Evolutionary conservation across 352 stramenopile species (phyloP).

Genomic region (Globisporangium apiculatum): DNA sequence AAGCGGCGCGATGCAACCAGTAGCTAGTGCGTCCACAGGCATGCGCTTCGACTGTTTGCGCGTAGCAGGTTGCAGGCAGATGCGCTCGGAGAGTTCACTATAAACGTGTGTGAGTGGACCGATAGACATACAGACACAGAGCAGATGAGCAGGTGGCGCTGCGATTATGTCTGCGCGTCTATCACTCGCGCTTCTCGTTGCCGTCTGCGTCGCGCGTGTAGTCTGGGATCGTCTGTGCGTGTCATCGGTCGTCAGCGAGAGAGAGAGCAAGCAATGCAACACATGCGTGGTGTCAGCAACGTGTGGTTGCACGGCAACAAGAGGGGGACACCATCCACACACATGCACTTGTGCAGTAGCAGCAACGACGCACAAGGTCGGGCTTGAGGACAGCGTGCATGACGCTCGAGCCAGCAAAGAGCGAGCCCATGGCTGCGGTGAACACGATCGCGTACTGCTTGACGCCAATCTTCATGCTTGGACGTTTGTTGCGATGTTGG

Average conservation of each 20-base stretch:
- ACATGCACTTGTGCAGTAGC: too few relatives aligned
- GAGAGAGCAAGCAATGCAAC: too few relatives aligned
- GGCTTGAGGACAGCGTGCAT: slow-evolving; percentile 83
- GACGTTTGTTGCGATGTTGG: neutral
- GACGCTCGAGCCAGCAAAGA: slow-evolving; percentile 77
- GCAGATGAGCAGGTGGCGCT: too few relatives aligned
- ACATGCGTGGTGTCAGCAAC: neutral
- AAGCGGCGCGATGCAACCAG: slow-evolving; percentile 1
- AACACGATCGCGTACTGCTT: slow-evolving; percentile 79
- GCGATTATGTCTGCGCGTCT: too few relatives aligned
- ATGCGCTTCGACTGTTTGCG: too few relatives aligned
- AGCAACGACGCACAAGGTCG: slow-evolving; percentile 45
- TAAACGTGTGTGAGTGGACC: neutral
- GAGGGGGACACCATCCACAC: too few relatives aligned
- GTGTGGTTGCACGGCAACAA: neutral
- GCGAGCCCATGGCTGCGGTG: slow-evolving; percentile 57
- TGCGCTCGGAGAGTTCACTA: neutral
- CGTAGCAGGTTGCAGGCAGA: neutral
- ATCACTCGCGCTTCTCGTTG: slow-evolving; percentile 12
- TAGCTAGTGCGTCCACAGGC: neutral
- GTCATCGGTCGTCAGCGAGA: slow-evolving; percentile 1
- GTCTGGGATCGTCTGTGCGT: slow-evolving; percentile 7
- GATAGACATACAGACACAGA: neutral
- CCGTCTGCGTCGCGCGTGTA: slow-evolving; percentile 10
- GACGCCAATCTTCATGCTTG: slow-evolving; percentile 49